Conservation (phyloP, 768 basidiomycete species). For the Tulasnella sp. region DNA sequence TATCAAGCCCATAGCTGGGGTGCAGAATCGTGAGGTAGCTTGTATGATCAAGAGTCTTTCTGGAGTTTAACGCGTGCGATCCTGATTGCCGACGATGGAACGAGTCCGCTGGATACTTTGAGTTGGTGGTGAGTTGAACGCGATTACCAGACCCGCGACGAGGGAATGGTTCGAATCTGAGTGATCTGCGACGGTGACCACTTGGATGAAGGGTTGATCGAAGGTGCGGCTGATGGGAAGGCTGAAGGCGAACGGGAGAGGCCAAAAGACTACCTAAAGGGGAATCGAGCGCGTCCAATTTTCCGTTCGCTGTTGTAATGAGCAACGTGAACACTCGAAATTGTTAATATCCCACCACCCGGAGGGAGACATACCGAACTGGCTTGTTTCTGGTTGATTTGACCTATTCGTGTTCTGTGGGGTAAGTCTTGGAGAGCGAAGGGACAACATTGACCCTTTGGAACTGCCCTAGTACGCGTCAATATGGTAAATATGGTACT, state of each 20-base stretch:
- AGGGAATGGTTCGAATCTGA: background rate
- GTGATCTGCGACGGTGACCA: background rate
- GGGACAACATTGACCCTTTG: too few relatives aligned
- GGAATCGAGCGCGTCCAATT: background rate
- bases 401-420: too few relatives aligned
- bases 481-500: too few relatives aligned
- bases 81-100: slow-evolving; percentile 1
- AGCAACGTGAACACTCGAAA: too few relatives aligned
- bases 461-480: too few relatives aligned
- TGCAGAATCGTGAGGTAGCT: background rate
- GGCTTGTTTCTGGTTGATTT: too few relatives aligned
- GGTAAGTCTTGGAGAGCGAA: too few relatives aligned
- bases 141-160: background rate
- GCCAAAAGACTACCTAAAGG: background rate
- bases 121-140: background rate
- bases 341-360: too few relatives aligned
- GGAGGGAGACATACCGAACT: too few relatives aligned
- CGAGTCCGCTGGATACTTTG: background rate
- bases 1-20: background rate
- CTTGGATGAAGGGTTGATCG: too few relatives aligned
- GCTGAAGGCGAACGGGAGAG: background rate
- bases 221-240: too few relatives aligned
- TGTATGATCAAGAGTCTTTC: background rate
- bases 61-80: background rate
- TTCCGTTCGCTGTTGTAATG: background rate